Base-by-base conservation (phyloP, 805 yeast genomes). In the Starmerella kuoi region DNA sequence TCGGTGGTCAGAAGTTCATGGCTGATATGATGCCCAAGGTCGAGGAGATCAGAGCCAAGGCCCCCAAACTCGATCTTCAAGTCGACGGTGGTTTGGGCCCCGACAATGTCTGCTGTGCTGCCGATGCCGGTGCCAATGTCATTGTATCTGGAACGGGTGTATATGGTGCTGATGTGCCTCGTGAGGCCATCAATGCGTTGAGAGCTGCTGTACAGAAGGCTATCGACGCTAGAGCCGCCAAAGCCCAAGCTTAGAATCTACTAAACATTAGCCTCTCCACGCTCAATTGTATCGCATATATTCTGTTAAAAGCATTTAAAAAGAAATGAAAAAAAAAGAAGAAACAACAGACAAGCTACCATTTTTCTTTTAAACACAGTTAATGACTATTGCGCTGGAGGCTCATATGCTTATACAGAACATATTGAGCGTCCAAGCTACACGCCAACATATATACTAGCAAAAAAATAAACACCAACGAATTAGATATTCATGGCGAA, bases 1-100 rank as follows among this genome's bases (percentile, higher is more conserved):
- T 91, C 60, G 98, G 98, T 19, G 98, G 98, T 35, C 98, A 91
- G 65, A 81, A 80, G 61, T 91, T 91, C 68, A 86, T 84, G 95
- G 66, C 76, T 17, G 83, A 76, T 45, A 87, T 88, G 95, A 87
- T 91, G 97, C 85, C 93, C 48, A 88, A 88, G 64, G 97, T 88
- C 37, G 79, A 75, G 53, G 68, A 67, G 24, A 68, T 91, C 54
- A 76, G 98, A 62, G 62, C 60, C 30, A 72, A 69, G 55, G 85
- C 70, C 61, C 95, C 96, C 11, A 60, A 77, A 17, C 66, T 88
- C 60, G 78, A 88, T 63, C 83, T 91, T 53, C 88, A 91, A 65
- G 98, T 91, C 17, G 98, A 91, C 61, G 98, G 98, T 51, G 98
- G 98, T 0, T 67, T 91, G 46, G 93, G 93, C 44, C 77, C 76